Conservation (phyloP, 169 alveolate species). For the Cryptosporidium muris region DNA sequence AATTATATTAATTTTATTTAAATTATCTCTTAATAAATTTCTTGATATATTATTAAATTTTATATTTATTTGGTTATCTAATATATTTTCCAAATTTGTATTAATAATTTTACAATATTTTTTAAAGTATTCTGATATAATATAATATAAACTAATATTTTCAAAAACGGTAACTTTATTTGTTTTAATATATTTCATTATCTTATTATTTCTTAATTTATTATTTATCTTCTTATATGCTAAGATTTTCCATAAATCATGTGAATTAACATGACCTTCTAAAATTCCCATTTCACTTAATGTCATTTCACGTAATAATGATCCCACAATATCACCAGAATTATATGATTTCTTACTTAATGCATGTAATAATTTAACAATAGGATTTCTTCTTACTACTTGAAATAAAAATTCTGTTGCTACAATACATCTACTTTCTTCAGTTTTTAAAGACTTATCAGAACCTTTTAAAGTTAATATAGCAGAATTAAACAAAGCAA, state of each 20-base stretch:
- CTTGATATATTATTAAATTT: background rate
- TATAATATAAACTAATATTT: background rate
- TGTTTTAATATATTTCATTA: background rate
- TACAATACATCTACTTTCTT: constrained; percentile 55
- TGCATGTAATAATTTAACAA: constrained; percentile 21
- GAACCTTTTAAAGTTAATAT: constrained; percentile 83
- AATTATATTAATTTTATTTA: background rate
- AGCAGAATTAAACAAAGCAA: constrained; percentile 83
- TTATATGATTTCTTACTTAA: constrained; percentile 40
- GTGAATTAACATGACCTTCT: constrained; percentile 83
- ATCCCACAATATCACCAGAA: constrained; percentile 81
- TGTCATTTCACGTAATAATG: constrained; percentile 79
- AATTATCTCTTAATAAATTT: background rate
- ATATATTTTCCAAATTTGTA: background rate
- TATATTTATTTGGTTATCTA: background rate
- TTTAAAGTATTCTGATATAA: background rate
- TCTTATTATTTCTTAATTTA: constrained; percentile 4
- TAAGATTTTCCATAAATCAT: constrained; percentile 76
- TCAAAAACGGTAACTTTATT: background rate
- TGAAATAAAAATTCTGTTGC: constrained; percentile 41
- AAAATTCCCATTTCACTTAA: constrained; percentile 86
- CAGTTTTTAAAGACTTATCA: constrained; percentile 44
- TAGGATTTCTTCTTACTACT: constrained; percentile 35
- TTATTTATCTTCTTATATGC: too few species aligned
- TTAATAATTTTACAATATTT: background rate